These are phyloP conservation scores for Nemania sp. DNA, from an alignment of 2,329 filamentous ascomycete genomes.

Conservation along the genomic window DNA sequence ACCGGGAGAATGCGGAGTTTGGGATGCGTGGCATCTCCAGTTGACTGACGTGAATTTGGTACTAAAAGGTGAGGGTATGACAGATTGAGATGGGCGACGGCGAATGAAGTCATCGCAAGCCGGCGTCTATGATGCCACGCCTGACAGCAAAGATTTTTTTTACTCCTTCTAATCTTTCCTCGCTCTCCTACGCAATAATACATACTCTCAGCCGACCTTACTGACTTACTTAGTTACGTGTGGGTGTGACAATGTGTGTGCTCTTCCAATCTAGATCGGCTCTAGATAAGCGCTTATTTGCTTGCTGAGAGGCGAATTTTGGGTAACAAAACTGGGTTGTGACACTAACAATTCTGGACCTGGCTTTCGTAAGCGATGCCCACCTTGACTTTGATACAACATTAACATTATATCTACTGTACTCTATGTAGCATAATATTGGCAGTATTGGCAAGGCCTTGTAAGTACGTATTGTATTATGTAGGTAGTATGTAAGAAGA, in stretches of 20 bases:
- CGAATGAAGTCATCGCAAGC: slow-evolving; percentile 19
- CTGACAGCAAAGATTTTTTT: slow-evolving; percentile 11
- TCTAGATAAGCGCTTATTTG: slow-evolving; percentile 30
- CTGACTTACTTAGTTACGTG: too few relatives aligned
- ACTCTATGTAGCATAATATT: too few relatives aligned
- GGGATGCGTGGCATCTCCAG: slow-evolving; percentile 32
- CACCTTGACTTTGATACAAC: slow-evolving; percentile 19
- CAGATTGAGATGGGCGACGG: slow-evolving; percentile 26
- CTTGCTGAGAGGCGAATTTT: slow-evolving; percentile 33
- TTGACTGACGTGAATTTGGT: slow-evolving; percentile 25
- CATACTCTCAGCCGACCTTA: slow-evolving; percentile 28
- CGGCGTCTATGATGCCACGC: slow-evolving; percentile 11
- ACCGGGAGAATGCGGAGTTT: slow-evolving; percentile 35
- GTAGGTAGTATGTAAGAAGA: slow-evolving; percentile 17
- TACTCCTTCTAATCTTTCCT: background rate
- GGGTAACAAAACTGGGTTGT: slow-evolving; percentile 33
- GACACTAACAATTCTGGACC: slow-evolving; percentile 25
- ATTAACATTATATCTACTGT: too few relatives aligned
- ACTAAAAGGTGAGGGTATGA: slow-evolving; percentile 22
- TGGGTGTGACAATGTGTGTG: background rate
- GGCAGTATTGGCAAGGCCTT: slow-evolving; percentile 22
- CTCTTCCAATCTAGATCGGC: slow-evolving; percentile 17
- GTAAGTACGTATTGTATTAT: background rate
- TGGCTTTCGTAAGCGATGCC: slow-evolving; percentile 32
- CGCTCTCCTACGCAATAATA: background rate